Evolutionary conservation across 2,329 filamentous ascomycete species (phyloP).

Genomic region (Zopfia rhizophila): DNA sequence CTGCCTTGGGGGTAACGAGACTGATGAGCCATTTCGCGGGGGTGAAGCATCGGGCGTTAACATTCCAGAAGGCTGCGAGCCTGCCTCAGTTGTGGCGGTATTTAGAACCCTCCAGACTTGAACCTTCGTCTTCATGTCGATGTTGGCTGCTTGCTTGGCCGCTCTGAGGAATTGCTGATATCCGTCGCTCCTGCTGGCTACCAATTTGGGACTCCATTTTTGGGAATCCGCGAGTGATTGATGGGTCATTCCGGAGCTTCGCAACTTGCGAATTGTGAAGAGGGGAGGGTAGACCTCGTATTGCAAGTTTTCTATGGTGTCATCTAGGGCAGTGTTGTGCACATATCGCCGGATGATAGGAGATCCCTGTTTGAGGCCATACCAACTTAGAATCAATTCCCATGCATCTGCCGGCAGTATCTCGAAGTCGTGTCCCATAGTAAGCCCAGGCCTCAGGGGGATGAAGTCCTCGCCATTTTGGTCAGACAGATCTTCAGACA

Average conservation of each 20-base stretch:
- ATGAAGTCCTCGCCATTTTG: slow-evolving; percentile 68
- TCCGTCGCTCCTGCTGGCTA: slow-evolving; percentile 75
- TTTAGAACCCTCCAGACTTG: slow-evolving; percentile 76
- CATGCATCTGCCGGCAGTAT: slow-evolving; percentile 83
- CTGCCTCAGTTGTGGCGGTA: slow-evolving; percentile 51
- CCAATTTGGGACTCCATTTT: slow-evolving; percentile 71
- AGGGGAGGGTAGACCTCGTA: slow-evolving; percentile 88
- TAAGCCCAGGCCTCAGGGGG: slow-evolving; percentile 74
- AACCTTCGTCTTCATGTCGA: slow-evolving; percentile 77
- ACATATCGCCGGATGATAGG: slow-evolving; percentile 78
- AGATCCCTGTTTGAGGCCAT: slow-evolving; percentile 77
- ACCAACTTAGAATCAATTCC: slow-evolving; percentile 83
- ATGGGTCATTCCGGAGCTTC: slow-evolving; percentile 65
- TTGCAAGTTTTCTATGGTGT: slow-evolving; percentile 70
- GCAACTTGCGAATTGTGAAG: slow-evolving; percentile 84
- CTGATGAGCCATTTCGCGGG: slow-evolving; percentile 57
- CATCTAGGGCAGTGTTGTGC: slow-evolving; percentile 76
- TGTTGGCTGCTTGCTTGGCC: slow-evolving; percentile 74
- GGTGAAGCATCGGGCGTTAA: slow-evolving; percentile 55
- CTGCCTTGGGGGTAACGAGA: slow-evolving; percentile 54
- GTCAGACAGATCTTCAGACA: slow-evolving; percentile 40
- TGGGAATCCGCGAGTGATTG: slow-evolving; percentile 70
- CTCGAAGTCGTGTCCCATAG: slow-evolving; percentile 75
- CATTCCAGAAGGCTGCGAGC: slow-evolving; percentile 51
- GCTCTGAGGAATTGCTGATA: slow-evolving; percentile 80